Percentiles rank a stretch among this genome's conserved stretches.
Evolutionary conservation across 73 alveolate genomes (phyloP).

Genomic region (Blepharisma stoltei): DNA sequence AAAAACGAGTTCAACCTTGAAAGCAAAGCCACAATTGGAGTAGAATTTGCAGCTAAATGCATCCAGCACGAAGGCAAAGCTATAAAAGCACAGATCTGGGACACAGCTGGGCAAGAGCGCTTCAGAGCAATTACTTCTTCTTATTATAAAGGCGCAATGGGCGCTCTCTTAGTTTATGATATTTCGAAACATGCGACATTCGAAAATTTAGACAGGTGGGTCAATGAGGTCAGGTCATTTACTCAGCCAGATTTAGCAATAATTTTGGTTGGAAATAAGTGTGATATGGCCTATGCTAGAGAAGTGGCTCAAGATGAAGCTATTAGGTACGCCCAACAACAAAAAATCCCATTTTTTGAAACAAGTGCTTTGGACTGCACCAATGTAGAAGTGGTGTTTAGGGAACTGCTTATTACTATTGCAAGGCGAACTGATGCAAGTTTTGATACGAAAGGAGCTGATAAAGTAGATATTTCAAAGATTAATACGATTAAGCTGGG

Average conservation of each 20-base stretch:
- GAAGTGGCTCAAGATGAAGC: constrained; percentile 33
- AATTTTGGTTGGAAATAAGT: constrained; percentile 23
- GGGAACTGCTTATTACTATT: not conserved
- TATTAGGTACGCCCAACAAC: constrained; percentile 18
- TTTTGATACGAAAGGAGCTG: not conserved
- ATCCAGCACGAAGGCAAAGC: constrained; percentile 40
- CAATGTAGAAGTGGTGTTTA: constrained; percentile 27
- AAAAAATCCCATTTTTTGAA: constrained; percentile 28
- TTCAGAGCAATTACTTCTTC: constrained; percentile 42
- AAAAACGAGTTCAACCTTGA: constrained; percentile 55
- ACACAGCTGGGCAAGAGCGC: constrained; percentile 54
- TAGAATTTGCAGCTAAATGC: constrained; percentile 56
- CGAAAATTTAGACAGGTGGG: constrained; percentile 30
- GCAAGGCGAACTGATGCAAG: constrained; percentile 2
- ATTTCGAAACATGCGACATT: constrained; percentile 29
- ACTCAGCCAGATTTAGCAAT: constrained; percentile 3
- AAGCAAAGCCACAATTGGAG: constrained; percentile 56
- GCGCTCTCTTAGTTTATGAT: constrained; percentile 43
- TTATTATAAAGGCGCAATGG: constrained; percentile 46
- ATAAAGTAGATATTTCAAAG: constrained; percentile 3
- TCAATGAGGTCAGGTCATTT: constrained; percentile 9
- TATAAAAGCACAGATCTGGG: constrained; percentile 41
- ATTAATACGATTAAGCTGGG: not conserved
- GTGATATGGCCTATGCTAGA: constrained; percentile 8
- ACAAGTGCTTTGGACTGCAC: constrained; percentile 28